phyloP scores from a whole-genome alignment of 139 green algal species.

The Dunaliella sp. region DNA sequence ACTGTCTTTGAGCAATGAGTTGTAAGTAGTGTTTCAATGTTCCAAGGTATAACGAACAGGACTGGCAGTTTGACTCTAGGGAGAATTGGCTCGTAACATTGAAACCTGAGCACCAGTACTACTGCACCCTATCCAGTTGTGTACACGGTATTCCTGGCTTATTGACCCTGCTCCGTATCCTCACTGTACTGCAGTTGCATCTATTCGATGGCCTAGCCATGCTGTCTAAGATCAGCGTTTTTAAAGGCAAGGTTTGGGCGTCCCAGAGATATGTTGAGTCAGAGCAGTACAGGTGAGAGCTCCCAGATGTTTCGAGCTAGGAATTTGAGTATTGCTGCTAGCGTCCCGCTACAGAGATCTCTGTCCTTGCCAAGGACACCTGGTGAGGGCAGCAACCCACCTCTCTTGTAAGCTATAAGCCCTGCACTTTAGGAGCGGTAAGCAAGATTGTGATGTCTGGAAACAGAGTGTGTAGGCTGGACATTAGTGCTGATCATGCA shows the following conservation, averaged over 20 bases:
- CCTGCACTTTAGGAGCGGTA: too few relatives aligned
- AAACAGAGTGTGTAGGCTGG: too few relatives aligned
- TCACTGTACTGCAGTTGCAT: slow-evolving; percentile 43
- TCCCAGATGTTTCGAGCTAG: slow-evolving; percentile 1
- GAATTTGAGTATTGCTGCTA: not conserved
- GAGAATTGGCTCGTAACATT: not conserved
- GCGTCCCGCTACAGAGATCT: too few relatives aligned
- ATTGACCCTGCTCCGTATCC: not conserved
- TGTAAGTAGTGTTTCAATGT: not conserved
- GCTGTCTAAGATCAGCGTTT: slow-evolving; percentile 53
- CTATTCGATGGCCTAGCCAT: slow-evolving; percentile 79
- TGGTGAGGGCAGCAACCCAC: too few relatives aligned
- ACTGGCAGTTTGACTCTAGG: not conserved
- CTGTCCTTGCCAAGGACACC: too few relatives aligned
- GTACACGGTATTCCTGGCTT: slow-evolving; percentile 7
- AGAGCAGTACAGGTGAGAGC: slow-evolving; percentile 37
- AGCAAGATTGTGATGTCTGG: too few relatives aligned
- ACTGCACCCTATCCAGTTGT: not conserved
- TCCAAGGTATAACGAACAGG: not conserved
- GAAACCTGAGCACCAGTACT: not conserved
- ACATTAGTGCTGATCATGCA: too few relatives aligned
- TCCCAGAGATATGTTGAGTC: slow-evolving; percentile 43
- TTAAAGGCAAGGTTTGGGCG: slow-evolving; percentile 25
- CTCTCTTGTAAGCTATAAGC: too few relatives aligned
- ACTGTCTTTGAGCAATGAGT: too few relatives aligned